phyloP scores from a whole-genome alignment of 257 asterid species.

The Forsythia suspensa region DNA sequence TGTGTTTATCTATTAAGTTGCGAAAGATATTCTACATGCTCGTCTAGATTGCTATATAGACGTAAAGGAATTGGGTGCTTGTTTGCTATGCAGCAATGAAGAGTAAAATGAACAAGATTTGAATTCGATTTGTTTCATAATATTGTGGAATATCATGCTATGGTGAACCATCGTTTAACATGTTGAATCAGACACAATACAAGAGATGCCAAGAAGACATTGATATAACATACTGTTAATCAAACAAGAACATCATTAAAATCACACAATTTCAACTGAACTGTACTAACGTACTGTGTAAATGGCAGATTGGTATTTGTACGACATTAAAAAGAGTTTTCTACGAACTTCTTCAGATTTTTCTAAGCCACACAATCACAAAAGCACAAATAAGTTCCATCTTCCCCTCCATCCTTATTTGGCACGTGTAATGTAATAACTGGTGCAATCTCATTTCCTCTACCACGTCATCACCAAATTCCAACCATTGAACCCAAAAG shows the following conservation, averaged over 20 bases:
- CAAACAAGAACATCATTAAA: background rate
- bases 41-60: background rate
- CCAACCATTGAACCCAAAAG: constrained; percentile 21
- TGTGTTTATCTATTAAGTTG: background rate
- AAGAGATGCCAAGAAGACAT: too few relatives aligned
- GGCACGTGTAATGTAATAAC: constrained; percentile 41
- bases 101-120: too few relatives aligned
- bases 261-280: background rate
- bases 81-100: too few relatives aligned
- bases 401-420: constrained; percentile 23
- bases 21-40: background rate
- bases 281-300: background rate
- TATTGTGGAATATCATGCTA: too few relatives aligned
- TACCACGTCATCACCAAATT: constrained; percentile 32
- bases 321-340: constrained; percentile 19
- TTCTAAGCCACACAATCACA: constrained; percentile 56
- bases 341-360: constrained; percentile 14
- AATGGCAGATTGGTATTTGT: background rate
- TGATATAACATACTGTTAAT: too few relatives aligned
- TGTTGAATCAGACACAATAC: too few relatives aligned
- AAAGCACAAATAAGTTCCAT: background rate
- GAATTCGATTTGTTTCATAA: too few relatives aligned
- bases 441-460: constrained; percentile 37
- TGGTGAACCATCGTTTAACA: too few relatives aligned
- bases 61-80: too few relatives aligned